These are phyloP conservation scores for Nannizziopsis arthrosporioides DNA, from an alignment of 2,329 filamentous ascomycete genomes.

Conservation along the genomic window DNA sequence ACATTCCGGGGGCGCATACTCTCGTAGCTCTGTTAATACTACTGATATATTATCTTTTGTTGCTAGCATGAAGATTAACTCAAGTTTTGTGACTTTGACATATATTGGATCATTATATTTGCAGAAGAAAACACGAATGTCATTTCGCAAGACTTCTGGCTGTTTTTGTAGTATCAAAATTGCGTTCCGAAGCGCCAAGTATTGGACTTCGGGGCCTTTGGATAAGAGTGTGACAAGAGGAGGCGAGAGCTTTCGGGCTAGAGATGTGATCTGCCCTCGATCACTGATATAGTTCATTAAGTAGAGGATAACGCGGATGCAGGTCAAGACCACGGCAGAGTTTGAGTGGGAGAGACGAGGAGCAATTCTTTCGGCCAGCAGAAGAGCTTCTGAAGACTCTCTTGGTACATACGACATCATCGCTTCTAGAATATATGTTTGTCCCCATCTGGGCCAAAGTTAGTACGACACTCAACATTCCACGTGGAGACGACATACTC, in stretches of 20 bases:
- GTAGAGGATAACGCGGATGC: slow-evolving; percentile 90
- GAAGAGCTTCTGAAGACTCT: slow-evolving; percentile 72
- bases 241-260: slow-evolving; percentile 88
- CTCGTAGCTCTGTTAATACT: slow-evolving; percentile 82
- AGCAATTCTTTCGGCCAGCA: slow-evolving; percentile 85
- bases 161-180: slow-evolving; percentile 84
- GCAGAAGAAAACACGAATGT: slow-evolving; percentile 98
- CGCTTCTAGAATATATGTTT: slow-evolving; percentile 95
- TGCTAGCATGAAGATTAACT: slow-evolving; percentile 97
- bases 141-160: slow-evolving; percentile 86
- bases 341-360: slow-evolving; percentile 96
- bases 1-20: slow-evolving; percentile 42
- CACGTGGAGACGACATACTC: slow-evolving; percentile 52
- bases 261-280: slow-evolving; percentile 69
- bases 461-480: background rate
- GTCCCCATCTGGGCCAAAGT: slow-evolving; percentile 62
- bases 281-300: slow-evolving; percentile 98
- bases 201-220: slow-evolving; percentile 97
- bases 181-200: slow-evolving; percentile 85
- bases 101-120: slow-evolving; percentile 99
- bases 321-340: slow-evolving; percentile 89
- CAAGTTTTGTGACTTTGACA: slow-evolving; percentile 96
- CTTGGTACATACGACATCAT: slow-evolving; percentile 96
- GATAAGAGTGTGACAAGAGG: slow-evolving; percentile 88
- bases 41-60: slow-evolving; percentile 92